Evolutionary conservation across 192 early-diverging fungal genomes (phyloP).

Genomic region (Diversispora eburnea): DNA sequence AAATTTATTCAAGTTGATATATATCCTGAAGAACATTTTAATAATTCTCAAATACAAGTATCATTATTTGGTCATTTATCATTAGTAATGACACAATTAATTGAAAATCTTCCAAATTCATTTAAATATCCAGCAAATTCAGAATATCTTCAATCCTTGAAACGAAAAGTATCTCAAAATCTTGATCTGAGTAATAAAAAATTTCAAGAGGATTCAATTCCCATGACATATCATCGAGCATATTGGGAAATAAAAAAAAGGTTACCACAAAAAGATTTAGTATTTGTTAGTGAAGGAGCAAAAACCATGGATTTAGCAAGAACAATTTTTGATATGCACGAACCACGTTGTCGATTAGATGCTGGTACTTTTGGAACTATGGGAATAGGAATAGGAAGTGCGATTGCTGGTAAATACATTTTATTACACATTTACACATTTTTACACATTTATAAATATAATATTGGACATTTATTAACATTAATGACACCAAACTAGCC

Average conservation of each 20-base stretch:
- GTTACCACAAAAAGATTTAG: conserved; percentile 48
- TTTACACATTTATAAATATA: background rate
- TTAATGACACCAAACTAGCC: conserved; percentile 33
- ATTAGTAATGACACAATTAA: conserved; percentile 52
- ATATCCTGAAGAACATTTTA: conserved; percentile 58
- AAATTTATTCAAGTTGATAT: conserved; percentile 73
- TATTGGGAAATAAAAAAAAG: conserved; percentile 61
- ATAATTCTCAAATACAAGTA: conserved; percentile 48
- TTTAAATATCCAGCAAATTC: background rate
- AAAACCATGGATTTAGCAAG: conserved; percentile 81
- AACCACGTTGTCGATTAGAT: conserved; percentile 63
- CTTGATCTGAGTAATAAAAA: conserved; percentile 38
- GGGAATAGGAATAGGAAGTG: conserved; percentile 77
- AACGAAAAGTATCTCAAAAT: conserved; percentile 43
- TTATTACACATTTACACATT: background rate
- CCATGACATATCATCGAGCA: conserved; percentile 67
- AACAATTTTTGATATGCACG: conserved; percentile 60
- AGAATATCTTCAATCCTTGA: conserved; percentile 34
- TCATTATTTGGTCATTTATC: conserved; percentile 61
- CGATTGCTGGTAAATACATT: conserved; percentile 49
- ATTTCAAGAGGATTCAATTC: conserved; percentile 40
- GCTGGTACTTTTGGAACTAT: conserved; percentile 74
- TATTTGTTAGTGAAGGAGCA: conserved; percentile 71
- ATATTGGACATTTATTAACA: background rate
- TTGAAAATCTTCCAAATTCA: background rate